phyloP scores from a whole-genome alignment of 768 basidiomycete species.

The Gymnopilus junonius region DNA sequence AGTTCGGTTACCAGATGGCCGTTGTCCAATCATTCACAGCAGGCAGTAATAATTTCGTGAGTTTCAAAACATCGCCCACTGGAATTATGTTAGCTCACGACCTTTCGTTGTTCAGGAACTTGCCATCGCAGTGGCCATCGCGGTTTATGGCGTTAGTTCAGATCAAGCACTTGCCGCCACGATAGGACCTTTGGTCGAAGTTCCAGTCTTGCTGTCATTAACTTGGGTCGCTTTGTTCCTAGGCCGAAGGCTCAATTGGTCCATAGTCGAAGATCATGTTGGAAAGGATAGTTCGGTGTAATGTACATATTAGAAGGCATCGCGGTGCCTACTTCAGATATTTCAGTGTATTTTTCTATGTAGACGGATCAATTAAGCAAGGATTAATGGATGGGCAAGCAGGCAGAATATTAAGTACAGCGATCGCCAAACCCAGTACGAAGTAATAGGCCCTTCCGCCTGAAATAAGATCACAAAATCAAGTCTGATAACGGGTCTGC shows the following conservation, averaged over 20 bases:
- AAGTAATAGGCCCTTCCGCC: no score
- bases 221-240: conserved; percentile 66
- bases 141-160: conserved; percentile 76
- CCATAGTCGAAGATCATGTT: background rate
- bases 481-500: no score
- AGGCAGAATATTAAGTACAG: no score
- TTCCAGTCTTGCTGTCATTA: conserved; percentile 73
- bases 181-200: conserved; percentile 75
- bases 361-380: no score
- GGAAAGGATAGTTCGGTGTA: background rate
- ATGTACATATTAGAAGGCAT: background rate
- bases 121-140: conserved; percentile 82
- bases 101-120: conserved; percentile 56
- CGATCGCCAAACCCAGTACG: no score
- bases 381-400: no score
- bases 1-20: conserved; percentile 68
- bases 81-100: background rate
- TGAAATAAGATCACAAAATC: no score
- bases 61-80: conserved; percentile 19
- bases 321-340: no score
- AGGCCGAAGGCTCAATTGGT: conserved; percentile 45
- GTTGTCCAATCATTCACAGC: conserved; percentile 83
- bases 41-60: conserved; percentile 76
- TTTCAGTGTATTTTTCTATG: no score
- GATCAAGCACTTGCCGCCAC: conserved; percentile 84